Evolutionary conservation across 2,329 filamentous ascomycete genomes (phyloP), one percentile per base, ranked within the genome.

Genomic region (Cercospora berteroae): DNA sequence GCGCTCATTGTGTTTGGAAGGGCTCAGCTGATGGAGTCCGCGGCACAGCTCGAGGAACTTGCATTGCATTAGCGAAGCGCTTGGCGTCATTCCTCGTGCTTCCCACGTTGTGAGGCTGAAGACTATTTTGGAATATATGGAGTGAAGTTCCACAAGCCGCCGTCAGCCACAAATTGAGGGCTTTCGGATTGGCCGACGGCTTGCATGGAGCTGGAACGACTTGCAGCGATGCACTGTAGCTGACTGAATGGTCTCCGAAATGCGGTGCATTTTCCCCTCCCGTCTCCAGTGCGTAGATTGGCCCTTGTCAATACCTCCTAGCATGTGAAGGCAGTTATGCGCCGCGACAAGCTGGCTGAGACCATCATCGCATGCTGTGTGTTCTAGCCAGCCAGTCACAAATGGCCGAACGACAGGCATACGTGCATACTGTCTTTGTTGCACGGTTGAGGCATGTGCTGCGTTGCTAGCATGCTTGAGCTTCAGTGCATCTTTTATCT

Each of bases 41-140:
- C 16, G 29, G 52, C 52, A 57, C 29, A 57, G 52, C 29, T 57
- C 52, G 52, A 57, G 27, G 25, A 57, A 57, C 25, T 57, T n/a
- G 52, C 29, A n/a, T 29, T 57, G 52, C 52, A 57, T 57, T 29
- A 57, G 52, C 52, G 52, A 57, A 57, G 52, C 18, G 18, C 52
- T 33, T 57, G 29, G 52, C 52, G 52, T 25, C 9, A 29, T 13
- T 57, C 27, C 44, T 57, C 52, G 25, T 57, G 29, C 20, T 33
- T n/a, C 52, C 25, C 29, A 29, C 52, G 29, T 29, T 57, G 5
- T 57, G 23, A 29, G 52, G 52, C 52, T 57, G 52, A 29, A 33
- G 23, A 29, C 25, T 29, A 29, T 29, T 57, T 57, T 50, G 18
- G 44, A 23, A 50, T 13, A 13, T 50, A 50, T 50, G 20, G 44